phyloP scores from a whole-genome alignment of 225 moss, liverwort and hornwort species.

The Antitrichia curtipendula region DNA sequence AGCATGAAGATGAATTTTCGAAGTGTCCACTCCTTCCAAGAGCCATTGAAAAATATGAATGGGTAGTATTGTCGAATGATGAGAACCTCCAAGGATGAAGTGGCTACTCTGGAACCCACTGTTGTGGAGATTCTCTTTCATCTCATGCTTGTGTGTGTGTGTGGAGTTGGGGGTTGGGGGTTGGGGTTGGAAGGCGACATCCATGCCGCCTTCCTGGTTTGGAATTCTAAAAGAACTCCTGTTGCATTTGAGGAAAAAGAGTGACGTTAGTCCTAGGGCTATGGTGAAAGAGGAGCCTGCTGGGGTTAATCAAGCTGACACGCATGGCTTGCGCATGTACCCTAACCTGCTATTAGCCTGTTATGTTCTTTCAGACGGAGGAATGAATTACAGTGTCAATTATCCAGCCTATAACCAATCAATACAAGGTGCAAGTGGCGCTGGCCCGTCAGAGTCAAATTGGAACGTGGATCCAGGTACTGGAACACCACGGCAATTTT shows the following conservation, averaged over 20 bases:
- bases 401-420: not conserved
- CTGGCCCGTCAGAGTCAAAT: not conserved
- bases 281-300: no score
- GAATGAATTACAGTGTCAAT: not conserved
- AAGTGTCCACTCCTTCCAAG: not conserved
- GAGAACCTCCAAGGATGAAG: not conserved
- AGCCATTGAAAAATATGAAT: not conserved
- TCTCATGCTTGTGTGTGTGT: not conserved
- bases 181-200: not conserved
- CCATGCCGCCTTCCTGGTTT: not conserved
- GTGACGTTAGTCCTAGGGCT: no score
- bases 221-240: not conserved
- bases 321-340: not conserved
- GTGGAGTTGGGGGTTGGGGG: not conserved
- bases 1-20: not conserved
- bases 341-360: not conserved
- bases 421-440: not conserved
- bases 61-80: not conserved
- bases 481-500: not conserved
- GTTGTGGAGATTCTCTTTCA: not conserved
- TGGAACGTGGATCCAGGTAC: slow-evolving; percentile 33
- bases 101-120: not conserved
- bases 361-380: not conserved
- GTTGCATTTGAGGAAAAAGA: not conserved
- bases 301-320: not conserved